phyloP scores from a whole-genome alignment of 371 early-diverging fungal genomes.

The Mortierella sp. region DNA sequence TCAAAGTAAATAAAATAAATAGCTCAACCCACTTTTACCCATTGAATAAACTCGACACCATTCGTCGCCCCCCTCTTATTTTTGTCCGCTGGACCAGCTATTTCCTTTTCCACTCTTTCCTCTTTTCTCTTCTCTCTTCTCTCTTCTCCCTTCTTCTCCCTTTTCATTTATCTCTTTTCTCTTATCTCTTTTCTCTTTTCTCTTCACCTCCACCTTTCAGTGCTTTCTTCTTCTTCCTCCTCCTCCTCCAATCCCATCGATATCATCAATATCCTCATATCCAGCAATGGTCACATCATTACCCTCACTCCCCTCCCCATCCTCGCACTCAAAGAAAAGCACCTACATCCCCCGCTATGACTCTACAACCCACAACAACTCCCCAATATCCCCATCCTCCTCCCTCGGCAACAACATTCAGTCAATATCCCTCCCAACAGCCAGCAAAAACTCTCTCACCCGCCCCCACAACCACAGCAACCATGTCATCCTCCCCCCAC shows the following conservation, averaged over 20 bases:
- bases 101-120: constrained; percentile 28
- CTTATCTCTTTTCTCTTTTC: not conserved
- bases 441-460: constrained; percentile 3
- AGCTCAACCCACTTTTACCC: not conserved
- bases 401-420: constrained; percentile 5
- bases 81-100: constrained; percentile 11
- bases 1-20: not conserved
- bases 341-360: constrained; percentile 1
- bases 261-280: too few species aligned
- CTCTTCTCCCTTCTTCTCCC: not conserved
- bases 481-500: not conserved
- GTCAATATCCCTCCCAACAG: not conserved
- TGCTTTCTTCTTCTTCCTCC: not conserved
- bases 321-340: constrained; percentile 5
- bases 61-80: not conserved
- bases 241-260: not conserved
- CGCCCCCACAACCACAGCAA: not conserved
- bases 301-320: not conserved
- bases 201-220: not conserved
- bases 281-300: constrained; percentile 1
- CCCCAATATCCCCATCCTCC: constrained; percentile 1
- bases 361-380: not conserved
- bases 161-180: not conserved
- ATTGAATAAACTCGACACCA: not conserved
- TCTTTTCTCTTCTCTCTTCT: not conserved